A percentile compares a stretch with the other conserved stretches of the same genome.
These are phyloP conservation scores for Metschnikowia anglica DNA, from an alignment of 805 yeast species.

Conservation along the genomic window DNA sequence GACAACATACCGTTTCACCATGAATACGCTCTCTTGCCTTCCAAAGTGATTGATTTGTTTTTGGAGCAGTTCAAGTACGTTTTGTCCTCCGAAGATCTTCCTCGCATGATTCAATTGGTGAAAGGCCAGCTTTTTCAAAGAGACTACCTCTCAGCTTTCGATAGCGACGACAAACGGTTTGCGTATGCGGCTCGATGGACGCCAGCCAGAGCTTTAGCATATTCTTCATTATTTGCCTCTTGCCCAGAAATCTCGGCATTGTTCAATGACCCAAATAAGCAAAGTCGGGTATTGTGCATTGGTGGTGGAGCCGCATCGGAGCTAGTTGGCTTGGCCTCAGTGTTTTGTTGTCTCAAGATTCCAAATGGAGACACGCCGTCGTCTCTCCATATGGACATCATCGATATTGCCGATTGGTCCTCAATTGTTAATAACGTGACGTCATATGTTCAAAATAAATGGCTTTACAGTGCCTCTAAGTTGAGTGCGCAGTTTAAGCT, in stretches of 20 bases:
- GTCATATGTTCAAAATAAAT: constrained; percentile 44
- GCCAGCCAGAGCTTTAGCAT: constrained; percentile 76
- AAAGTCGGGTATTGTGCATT: constrained; percentile 52
- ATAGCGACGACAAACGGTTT: constrained; percentile 56
- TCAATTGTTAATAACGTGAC: constrained; percentile 48
- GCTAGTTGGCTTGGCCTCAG: constrained; percentile 59
- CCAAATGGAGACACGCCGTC: constrained; percentile 33
- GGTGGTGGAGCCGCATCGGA: constrained; percentile 96
- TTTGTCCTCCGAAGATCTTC: constrained; percentile 36
- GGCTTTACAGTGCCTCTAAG: constrained; percentile 47
- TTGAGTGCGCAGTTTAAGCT: constrained; percentile 30
- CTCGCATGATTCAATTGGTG: constrained; percentile 59
- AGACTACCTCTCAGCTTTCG: constrained; percentile 70
- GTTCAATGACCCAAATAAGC: constrained; percentile 31
- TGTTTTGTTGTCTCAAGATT: constrained; percentile 47
- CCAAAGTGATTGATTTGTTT: constrained; percentile 39
- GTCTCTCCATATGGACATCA: constrained; percentile 47
- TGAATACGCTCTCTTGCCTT: constrained; percentile 32
- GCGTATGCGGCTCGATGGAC: constrained; percentile 88
- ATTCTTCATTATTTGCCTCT: constrained; percentile 62
- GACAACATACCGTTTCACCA: constrained; percentile 37
- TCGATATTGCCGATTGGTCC: constrained; percentile 82
- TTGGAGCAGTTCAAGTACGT: constrained; percentile 31
- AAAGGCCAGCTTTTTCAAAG: constrained; percentile 69
- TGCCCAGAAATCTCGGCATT: constrained; percentile 43